A percentile compares a stretch with the other conserved stretches of the same genome.
These are phyloP conservation scores for Chlamydomonas schloesseri DNA, from an alignment of 139 green algal species.

Conservation along the genomic window DNA sequence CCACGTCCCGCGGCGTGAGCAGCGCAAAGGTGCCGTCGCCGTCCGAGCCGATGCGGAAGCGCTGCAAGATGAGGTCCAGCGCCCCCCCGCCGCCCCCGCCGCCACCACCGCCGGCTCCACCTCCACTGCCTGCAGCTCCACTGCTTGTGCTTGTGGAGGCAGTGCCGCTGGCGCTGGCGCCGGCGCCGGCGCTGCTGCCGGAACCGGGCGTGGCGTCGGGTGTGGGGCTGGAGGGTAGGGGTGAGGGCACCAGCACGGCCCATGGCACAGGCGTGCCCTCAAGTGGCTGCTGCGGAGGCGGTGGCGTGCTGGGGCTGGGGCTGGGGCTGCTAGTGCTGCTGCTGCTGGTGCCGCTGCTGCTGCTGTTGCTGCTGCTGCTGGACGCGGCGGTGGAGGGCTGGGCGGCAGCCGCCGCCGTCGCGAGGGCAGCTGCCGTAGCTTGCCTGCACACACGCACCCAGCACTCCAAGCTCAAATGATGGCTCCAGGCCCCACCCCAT, in stretches of 20 bases:
- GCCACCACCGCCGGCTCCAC: neutral
- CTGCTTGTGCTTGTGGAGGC: neutral
- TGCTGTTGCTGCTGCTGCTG: no score
- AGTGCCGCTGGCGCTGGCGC: no score
- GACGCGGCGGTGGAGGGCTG: no score
- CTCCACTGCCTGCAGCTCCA: no score
- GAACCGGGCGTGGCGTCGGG: neutral
- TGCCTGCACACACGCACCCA: no score
- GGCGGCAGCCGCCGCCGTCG: no score
- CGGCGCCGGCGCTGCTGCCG: no score
- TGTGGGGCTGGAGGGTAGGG: neutral
- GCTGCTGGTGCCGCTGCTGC: neutral
- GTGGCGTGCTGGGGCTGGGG: neutral
- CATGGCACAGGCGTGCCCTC: slow-evolving; percentile 26
- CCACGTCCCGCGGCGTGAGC: slow-evolving; percentile 67
- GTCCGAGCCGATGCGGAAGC: neutral
- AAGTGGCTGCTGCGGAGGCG: neutral
- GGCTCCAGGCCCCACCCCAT: no score
- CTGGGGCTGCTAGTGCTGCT: neutral
- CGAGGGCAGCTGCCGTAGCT: no score
- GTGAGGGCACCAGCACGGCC: neutral
- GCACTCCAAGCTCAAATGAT: no score
- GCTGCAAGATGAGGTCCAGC: slow-evolving; percentile 42
- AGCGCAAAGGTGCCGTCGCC: slow-evolving; percentile 37
- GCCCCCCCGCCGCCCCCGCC: neutral